Base-by-base conservation (phyloP, 192 early-diverging fungal genomes). In the Podila horticola region DNA sequence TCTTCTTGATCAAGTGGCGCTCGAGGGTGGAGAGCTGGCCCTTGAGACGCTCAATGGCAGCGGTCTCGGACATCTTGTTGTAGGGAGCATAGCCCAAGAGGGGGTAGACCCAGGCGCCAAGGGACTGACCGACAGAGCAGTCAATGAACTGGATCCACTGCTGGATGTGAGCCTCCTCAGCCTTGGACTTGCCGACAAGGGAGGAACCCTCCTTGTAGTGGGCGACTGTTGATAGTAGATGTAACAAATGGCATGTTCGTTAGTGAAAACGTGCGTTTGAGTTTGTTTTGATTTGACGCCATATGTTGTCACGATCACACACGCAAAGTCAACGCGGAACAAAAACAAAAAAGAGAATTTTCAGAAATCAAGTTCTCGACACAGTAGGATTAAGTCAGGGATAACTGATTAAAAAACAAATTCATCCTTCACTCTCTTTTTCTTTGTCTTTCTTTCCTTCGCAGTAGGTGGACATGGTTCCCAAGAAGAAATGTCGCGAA, bases 1-100 rank as follows among this genome's bases (percentile, higher is more conserved):
- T 98, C 86, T 91, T 90, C 89, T 86, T 87, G 62, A 92, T 69
- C 26, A 98, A 88, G 76, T 95, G 85, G 50, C 90, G 88, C 90
- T 98, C 92, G 38, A 98, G 86, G 29, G 86, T 90, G 65, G 65
- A 77, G 48, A 97, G 82, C 64, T 91, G 84, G 52, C 86, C 84
- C 85, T 88, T 85, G 71, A 88, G 22, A 52, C 91, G 86, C 84
- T 94, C 88, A 70, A 91, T 91, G 34, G 93, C 90, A 71, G 91
- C 87, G 83, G 89, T 91, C 85, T 92, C 89, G 50, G 87, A 86
- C 85, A 91, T 45, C 81, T 82, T 85, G 67, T 88, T 85, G 59
- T 82, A 86, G 24, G 82, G 65, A 17, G 64, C 15, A 63, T 36
- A 86, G 52, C 84, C 85, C 38, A 86, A 72, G 55, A 88, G 75